Percentiles rank a stretch among this genome's conserved stretches.
Evolutionary conservation across 2,329 filamentous ascomycete genomes (phyloP).

Genomic region (Monilinia fructicola): DNA sequence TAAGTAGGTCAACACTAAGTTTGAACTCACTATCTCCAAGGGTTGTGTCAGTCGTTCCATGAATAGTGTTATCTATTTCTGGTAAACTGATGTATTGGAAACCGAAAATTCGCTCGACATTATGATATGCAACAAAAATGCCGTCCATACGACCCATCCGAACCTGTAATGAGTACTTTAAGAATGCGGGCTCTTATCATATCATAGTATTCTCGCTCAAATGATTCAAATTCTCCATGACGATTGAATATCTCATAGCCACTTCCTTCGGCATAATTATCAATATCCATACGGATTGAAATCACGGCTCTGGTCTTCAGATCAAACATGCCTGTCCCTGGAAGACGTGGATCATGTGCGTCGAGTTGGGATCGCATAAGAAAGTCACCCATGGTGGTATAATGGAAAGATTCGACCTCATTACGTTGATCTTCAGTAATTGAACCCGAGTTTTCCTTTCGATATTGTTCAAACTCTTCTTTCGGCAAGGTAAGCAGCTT

Average conservation of each 20-base stretch:
- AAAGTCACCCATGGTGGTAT: conserved; percentile 81
- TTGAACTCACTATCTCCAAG: conserved; percentile 86
- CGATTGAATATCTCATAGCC: conserved; percentile 83
- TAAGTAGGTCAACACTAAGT: conserved; percentile 74
- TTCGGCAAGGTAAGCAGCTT: conserved; percentile 84
- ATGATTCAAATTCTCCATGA: conserved; percentile 83
- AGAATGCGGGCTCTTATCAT: conserved; percentile 89
- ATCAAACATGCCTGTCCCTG: conserved; percentile 92
- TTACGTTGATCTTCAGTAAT: conserved; percentile 71
- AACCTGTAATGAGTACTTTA: conserved; percentile 96
- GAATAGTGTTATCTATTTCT: conserved; percentile 90
- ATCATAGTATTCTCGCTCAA: conserved; percentile 92
- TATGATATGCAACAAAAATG: conserved; percentile 96
- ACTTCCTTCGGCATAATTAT: conserved; percentile 67
- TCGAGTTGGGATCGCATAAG: conserved; percentile 95
- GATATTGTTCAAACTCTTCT: conserved; percentile 82
- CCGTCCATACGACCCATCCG: conserved; percentile 98
- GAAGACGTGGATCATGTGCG: conserved; percentile 80
- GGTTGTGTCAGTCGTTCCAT: conserved; percentile 65
- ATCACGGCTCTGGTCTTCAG: conserved; percentile 92
- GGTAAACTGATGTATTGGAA: conserved; percentile 88
- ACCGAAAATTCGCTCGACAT: conserved; percentile 90
- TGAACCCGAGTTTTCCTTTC: conserved; percentile 64
- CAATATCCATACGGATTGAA: conserved; percentile 83
- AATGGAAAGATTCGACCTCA: conserved; percentile 79